Percentiles rank a stretch among this genome's conserved stretches.
phyloP scores from a whole-genome alignment of 2,329 filamentous ascomycete genomes.

The Talaromyces albobiverticillius region DNA sequence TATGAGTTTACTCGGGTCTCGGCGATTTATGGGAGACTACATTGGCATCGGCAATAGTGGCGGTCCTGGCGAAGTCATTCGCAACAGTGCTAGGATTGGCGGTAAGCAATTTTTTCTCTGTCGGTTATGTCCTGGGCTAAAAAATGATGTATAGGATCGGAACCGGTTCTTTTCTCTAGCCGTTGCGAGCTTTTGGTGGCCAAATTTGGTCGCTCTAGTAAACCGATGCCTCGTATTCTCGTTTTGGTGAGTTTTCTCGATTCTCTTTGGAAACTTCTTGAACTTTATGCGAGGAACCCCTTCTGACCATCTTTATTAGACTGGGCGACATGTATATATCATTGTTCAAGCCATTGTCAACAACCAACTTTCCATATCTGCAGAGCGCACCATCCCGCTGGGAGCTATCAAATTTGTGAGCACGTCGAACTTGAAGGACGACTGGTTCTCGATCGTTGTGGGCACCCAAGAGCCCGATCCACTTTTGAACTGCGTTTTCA shows the following conservation, averaged over 20 bases:
- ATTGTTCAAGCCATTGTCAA: conserved; percentile 81
- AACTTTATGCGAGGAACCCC: no score
- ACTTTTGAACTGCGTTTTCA: conserved; percentile 88
- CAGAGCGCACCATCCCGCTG: conserved; percentile 78
- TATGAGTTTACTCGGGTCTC: conserved; percentile 86
- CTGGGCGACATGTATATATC: conserved; percentile 82
- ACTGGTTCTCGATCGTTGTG: conserved; percentile 93
- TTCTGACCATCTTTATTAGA: conserved; percentile 43
- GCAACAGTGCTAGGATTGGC: conserved; percentile 68
- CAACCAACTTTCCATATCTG: conserved; percentile 73
- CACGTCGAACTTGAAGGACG: conserved; percentile 77
- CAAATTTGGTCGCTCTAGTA: conserved; percentile 95
- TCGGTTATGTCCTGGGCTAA: background rate
- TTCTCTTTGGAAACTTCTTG: background rate
- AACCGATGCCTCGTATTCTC: conserved; percentile 80
- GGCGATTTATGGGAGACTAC: conserved; percentile 93
- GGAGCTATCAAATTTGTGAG: conserved; percentile 87
- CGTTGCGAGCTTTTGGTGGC: conserved; percentile 85
- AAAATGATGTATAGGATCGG: conserved; percentile 40
- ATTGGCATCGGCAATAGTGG: conserved; percentile 77
- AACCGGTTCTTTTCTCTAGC: conserved; percentile 83
- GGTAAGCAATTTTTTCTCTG: conserved; percentile 42
- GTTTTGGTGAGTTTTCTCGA: conserved; percentile 55
- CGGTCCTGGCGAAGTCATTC: conserved; percentile 78
- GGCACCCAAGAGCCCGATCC: conserved; percentile 94